Evolutionary conservation across 2,329 filamentous ascomycete genomes (phyloP), one percentile per base, ranked within the genome.

Genomic region (Colletotrichum sp.): DNA sequence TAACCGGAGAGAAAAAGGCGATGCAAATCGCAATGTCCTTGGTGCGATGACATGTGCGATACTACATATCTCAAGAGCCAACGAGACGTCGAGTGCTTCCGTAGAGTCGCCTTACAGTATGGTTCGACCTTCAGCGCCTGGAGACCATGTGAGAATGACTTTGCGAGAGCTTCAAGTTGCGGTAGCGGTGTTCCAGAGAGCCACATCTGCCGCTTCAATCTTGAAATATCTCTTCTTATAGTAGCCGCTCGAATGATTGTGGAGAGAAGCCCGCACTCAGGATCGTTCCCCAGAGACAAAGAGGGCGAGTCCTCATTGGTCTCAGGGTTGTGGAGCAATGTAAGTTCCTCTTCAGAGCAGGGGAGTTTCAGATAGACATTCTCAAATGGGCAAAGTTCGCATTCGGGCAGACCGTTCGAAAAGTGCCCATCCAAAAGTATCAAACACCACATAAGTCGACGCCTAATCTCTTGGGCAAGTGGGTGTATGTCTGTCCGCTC

Each of bases 371-470:
- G 81, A 74, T 86, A 84, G 30, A 88, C 86, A 21, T 80, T 82
- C 34, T 87, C 86, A 16, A 83, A 81, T 3, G 83, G 83, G 81
- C 86, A 88, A 9, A 88, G 82, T n/a, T 86, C 83, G 76, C 87
- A 88, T 76, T 88, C 87, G 5, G 85, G 84, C 57, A 88, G 83
- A 3, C 87, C 87, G 26, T 85, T 84, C 1, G 86, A 86, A 52
- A 88, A 85, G 55, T 84, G 84, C 8, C 83, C 83, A 71, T 88
- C 87, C 28, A 87, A 83, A 70, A 85, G 84, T 79, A 86, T 88
- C 13, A 88, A 80, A 3, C 85, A 84, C 87, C 87, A 88, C 81
- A 88, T 85, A 28, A 88, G 80, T 12, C 87, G 81, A 39, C 87
- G 79, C 1, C 87, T 83, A 12, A 85, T 86, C 77, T 88, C 87